These are phyloP conservation scores for Leishmania tropica DNA, from an alignment of 208 protist species.

Conservation along the genomic window DNA sequence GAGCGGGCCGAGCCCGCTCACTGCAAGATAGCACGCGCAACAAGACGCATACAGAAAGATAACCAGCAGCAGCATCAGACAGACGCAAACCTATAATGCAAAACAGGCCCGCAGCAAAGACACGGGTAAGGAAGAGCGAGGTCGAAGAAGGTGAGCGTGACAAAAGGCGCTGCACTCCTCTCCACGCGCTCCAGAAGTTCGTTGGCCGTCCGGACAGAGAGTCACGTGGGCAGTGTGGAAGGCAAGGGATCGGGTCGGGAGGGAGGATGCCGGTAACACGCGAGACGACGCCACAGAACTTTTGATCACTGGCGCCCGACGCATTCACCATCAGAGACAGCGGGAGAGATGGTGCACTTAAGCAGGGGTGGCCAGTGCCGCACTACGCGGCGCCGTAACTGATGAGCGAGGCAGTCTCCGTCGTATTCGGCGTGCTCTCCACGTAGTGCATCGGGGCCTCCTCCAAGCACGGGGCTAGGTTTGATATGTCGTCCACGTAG, in stretches of 20 bases:
- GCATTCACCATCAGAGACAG: neutral
- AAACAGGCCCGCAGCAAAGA: neutral
- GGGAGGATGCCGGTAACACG: neutral
- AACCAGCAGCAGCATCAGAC: neutral
- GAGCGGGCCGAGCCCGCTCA: neutral
- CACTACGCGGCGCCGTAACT: constrained; percentile 15
- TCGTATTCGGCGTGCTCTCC: neutral
- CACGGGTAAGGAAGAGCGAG: neutral
- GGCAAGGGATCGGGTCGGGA: neutral
- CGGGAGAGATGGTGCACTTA: neutral
- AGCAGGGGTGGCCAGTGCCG: neutral
- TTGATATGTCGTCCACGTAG: constrained; percentile 37
- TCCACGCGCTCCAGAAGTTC: neutral
- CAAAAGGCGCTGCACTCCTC: neutral
- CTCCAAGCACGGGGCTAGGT: neutral
- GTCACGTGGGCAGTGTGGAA: neutral
- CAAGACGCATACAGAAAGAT: neutral
- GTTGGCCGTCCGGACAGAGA: neutral
- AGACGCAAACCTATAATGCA: neutral
- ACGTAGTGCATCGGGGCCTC: constrained; percentile 38
- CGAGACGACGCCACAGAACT: neutral
- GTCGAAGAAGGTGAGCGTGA: neutral
- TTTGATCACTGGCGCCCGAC: neutral
- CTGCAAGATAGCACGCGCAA: neutral
- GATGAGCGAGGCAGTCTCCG: neutral